These are phyloP conservation scores for Aspergillus niger DNA, from an alignment of 2,329 filamentous ascomycete genomes.

Conservation along the genomic window DNA sequence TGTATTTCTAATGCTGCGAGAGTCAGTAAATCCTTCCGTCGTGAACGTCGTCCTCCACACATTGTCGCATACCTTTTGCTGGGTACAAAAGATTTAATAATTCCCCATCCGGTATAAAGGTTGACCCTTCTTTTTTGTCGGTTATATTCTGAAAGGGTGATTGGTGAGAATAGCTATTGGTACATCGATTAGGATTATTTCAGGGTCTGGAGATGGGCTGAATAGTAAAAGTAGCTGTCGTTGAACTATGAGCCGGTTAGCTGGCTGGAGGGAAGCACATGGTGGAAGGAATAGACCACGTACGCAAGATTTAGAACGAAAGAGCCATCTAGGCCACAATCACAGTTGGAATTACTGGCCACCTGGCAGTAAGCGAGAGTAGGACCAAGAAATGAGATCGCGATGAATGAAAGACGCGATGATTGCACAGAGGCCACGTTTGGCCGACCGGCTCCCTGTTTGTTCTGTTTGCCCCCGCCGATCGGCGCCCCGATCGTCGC, in stretches of 20 bases:
- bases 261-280: conserved; percentile 2
- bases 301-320: conserved; percentile 15
- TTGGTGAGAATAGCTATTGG: neutral
- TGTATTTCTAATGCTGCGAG: conserved; percentile 7
- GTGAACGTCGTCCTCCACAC: neutral
- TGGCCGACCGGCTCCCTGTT: conserved; percentile 18
- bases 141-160: neutral
- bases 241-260: conserved; percentile 14
- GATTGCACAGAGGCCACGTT: conserved; percentile 28
- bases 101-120: neutral
- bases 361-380: conserved; percentile 35
- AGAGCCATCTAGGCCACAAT: conserved; percentile 32
- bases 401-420: conserved; percentile 15
- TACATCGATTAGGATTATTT: neutral
- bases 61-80: conserved; percentile 9
- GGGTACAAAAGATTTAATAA: neutral
- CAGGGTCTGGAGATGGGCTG: neutral
- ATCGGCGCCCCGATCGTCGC: conserved; percentile 7
- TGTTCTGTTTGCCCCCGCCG: conserved; percentile 19
- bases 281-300: neutral
- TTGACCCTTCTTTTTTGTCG: neutral
- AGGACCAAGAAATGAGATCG: conserved; percentile 7
- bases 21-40: neutral
- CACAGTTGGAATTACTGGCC: conserved; percentile 31
- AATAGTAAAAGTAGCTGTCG: neutral